Conservation (phyloP, 2,329 filamentous ascomycete genomes). For the Alternaria ventricosa region DNA sequence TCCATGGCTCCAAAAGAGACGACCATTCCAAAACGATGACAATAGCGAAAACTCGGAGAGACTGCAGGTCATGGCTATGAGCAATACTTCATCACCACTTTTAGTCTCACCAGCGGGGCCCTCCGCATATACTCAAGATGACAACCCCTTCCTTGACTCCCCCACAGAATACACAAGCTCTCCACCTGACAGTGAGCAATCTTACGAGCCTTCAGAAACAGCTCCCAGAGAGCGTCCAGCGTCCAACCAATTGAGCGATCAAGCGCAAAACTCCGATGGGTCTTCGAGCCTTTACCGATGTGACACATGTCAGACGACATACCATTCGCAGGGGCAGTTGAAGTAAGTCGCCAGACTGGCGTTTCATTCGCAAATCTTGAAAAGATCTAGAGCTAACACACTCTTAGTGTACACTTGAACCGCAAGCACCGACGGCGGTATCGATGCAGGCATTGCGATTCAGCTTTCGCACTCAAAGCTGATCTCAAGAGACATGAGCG, state of each 20-base stretch:
- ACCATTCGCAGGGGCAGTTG: conserved; percentile 8
- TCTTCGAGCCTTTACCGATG: not conserved
- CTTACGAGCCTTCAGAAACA: not conserved
- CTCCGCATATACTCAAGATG: not conserved
- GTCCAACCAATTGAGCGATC: not conserved
- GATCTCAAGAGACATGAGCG: conserved; percentile 19
- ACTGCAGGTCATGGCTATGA: not conserved
- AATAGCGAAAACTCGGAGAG: not conserved
- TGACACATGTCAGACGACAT: not conserved
- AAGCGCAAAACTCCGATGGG: not conserved
- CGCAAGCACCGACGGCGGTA: conserved; percentile 21
- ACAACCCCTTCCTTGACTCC: not conserved
- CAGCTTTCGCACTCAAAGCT: conserved; percentile 15
- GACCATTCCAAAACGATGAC: not conserved
- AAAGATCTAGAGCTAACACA: not conserved
- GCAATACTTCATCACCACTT: not conserved
- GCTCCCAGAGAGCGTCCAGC: not conserved
- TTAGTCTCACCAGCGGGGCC: not conserved
- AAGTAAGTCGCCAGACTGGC: conserved; percentile 9
- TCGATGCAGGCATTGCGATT: conserved; percentile 12
- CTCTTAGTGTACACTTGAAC: conserved; percentile 18
- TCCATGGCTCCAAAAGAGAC: conserved; percentile 7
- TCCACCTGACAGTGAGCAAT: not conserved
- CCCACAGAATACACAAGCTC: not conserved
- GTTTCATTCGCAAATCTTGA: not conserved